Evolutionary conservation across 345 rosid species (phyloP).

Genomic region (Camelina laxa): DNA sequence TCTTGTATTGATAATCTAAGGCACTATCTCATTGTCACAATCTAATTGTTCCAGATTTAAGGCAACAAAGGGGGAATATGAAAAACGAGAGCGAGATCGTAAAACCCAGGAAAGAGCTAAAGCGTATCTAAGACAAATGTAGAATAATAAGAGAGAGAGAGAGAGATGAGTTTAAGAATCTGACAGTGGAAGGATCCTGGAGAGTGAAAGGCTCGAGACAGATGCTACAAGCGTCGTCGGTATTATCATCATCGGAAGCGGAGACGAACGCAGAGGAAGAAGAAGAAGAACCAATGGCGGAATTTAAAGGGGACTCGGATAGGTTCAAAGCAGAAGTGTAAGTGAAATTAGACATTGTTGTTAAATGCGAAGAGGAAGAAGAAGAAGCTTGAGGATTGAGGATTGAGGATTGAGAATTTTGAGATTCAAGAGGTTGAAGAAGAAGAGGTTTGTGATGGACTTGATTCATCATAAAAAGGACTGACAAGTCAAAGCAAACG

Average conservation of each 20-base stretch:
- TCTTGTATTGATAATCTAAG: neutral
- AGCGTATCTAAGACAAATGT: neutral
- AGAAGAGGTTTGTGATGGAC: neutral
- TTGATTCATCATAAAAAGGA: slow-evolving; percentile 8
- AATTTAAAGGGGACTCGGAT: slow-evolving; percentile 36
- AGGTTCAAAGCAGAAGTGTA: slow-evolving; percentile 39
- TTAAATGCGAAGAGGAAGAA: neutral
- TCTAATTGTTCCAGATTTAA: neutral
- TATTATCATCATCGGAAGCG: slow-evolving; percentile 46
- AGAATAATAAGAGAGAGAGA: neutral
- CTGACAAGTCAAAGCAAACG: slow-evolving; percentile 56
- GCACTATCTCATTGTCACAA: neutral
- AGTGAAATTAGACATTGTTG: slow-evolving; percentile 54
- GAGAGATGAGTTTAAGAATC: neutral
- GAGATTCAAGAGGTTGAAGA: slow-evolving; percentile 22
- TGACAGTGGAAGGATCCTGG: slow-evolving; percentile 72
- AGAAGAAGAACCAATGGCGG: slow-evolving; percentile 39
- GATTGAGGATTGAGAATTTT: slow-evolving; percentile 5
- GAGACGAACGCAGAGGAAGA: slow-evolving; percentile 45
- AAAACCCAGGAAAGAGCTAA: slow-evolving; percentile 8
- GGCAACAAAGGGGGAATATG: neutral
- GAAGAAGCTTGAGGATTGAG: neutral
- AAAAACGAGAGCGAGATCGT: slow-evolving; percentile 3
- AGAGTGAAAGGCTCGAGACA: slow-evolving; percentile 79
- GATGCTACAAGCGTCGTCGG: slow-evolving; percentile 85